These are phyloP conservation scores for Suillus ampliporus DNA, from an alignment of 768 basidiomycete species.

Conservation along the genomic window DNA sequence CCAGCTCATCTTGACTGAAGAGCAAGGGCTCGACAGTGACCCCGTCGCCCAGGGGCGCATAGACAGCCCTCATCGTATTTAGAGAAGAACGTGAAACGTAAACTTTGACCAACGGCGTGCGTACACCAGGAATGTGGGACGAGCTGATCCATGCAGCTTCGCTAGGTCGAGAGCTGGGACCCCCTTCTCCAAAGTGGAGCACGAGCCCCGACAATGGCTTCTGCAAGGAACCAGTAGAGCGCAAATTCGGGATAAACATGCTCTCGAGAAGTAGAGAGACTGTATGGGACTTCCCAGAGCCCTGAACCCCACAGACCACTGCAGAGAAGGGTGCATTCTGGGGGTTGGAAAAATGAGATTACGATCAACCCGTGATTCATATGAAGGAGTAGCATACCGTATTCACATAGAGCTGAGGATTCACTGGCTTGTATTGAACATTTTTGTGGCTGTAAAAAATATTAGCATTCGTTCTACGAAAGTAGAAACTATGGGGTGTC, in stretches of 20 bases:
- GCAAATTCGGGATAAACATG: conserved; percentile 63
- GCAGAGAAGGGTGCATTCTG: conserved; percentile 80
- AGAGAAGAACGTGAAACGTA: conserved; percentile 68
- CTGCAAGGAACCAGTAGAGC: conserved; percentile 53
- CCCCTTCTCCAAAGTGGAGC: conserved; percentile 74
- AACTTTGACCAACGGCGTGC: conserved; percentile 46
- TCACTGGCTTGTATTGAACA: conserved; percentile 38
- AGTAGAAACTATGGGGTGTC: conserved; percentile 7
- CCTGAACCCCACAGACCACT: conserved; percentile 78
- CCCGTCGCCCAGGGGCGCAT: conserved; percentile 53
- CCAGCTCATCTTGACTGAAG: conserved; percentile 64
- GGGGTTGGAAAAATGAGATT: not conserved
- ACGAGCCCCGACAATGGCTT: conserved; percentile 67
- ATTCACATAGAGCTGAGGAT: conserved; percentile 68
- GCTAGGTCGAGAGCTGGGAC: conserved; percentile 57
- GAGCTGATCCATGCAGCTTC: conserved; percentile 69
- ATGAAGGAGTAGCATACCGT: conserved; percentile 48
- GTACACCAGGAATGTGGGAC: conserved; percentile 38
- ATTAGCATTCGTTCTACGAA: not conserved
- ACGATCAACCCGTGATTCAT: conserved; percentile 2
- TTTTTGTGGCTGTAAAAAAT: conserved; percentile 37
- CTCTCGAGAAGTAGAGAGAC: conserved; percentile 71
- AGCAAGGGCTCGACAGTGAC: conserved; percentile 60
- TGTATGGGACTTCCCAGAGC: conserved; percentile 77
- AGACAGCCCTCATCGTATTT: conserved; percentile 63